These are phyloP conservation scores for Pleurotus cornucopiae DNA, from an alignment of 768 basidiomycete species.

Conservation along the genomic window DNA sequence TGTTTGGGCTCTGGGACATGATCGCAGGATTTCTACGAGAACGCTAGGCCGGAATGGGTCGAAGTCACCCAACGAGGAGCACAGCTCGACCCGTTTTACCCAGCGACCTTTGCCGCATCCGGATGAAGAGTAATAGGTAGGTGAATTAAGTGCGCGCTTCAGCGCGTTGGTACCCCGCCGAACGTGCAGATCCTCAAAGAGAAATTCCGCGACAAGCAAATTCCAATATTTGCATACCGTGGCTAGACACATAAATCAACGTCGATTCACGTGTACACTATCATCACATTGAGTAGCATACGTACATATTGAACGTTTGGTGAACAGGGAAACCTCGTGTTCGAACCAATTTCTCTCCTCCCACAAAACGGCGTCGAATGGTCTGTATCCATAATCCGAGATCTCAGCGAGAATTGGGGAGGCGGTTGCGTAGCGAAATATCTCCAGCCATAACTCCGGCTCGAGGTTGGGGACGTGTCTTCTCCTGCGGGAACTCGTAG, in stretches of 20 bases:
- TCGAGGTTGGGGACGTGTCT: not conserved
- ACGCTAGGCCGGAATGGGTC: not conserved
- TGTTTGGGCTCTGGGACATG: not conserved
- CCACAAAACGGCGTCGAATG: not conserved
- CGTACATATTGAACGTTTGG: not conserved
- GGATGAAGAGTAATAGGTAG: not conserved
- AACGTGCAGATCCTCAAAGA: not conserved
- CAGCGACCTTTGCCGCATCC: not conserved
- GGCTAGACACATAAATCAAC: not conserved
- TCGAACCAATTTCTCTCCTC: not conserved
- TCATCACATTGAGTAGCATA: not conserved
- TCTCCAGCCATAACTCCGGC: constrained; percentile 4
- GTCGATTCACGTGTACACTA: not conserved
- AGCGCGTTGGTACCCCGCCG: not conserved
- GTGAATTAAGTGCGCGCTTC: not conserved
- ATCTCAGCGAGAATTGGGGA: not conserved
- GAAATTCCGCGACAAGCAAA: not conserved
- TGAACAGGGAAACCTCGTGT: not conserved
- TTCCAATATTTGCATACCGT: not conserved
- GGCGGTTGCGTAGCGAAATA: constrained; percentile 2
- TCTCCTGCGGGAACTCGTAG: not conserved
- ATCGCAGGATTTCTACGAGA: not conserved
- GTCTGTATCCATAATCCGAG: not conserved
- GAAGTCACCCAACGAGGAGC: not conserved
- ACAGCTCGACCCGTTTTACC: not conserved